phyloP scores from a whole-genome alignment of 2,329 filamentous ascomycete species.

The Purpureocillium takamizusanense region DNA sequence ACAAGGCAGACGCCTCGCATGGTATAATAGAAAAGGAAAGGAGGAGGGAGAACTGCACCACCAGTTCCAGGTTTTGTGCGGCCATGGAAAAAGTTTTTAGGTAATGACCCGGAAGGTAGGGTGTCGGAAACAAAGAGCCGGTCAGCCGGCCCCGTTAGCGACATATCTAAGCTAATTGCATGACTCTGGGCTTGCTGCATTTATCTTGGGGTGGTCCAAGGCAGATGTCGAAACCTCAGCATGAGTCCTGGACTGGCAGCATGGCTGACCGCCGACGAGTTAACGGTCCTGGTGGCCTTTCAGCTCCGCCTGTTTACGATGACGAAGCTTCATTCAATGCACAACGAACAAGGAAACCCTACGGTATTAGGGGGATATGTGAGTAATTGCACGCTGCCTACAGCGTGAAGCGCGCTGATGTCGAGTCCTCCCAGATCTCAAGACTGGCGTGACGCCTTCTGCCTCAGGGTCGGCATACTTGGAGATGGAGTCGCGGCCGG shows the following conservation, averaged over 20 bases:
- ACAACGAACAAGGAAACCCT: slow-evolving; percentile 45
- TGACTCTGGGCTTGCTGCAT: slow-evolving; percentile 3
- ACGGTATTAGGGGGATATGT: slow-evolving; percentile 58
- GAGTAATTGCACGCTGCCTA: slow-evolving; percentile 3
- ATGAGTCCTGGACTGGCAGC: background rate
- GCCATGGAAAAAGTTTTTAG: too few relatives aligned
- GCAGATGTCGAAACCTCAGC: too few relatives aligned
- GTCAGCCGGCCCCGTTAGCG: background rate
- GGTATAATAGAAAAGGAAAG: too few relatives aligned
- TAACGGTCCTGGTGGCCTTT: slow-evolving; percentile 77
- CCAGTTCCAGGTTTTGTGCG: too few relatives aligned
- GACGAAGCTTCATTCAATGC: slow-evolving; percentile 34
- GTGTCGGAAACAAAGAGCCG: background rate
- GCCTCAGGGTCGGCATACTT: slow-evolving; percentile 90
- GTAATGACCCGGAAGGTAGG: background rate
- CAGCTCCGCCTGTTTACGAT: slow-evolving; percentile 64
- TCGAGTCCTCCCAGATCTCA: slow-evolving; percentile 52
- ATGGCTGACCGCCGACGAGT: slow-evolving; percentile 85
- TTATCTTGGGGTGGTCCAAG: too few relatives aligned
- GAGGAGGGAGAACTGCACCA: too few relatives aligned
- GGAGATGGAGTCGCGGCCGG: slow-evolving; percentile 48
- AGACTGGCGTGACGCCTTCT: slow-evolving; percentile 85
- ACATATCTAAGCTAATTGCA: slow-evolving; percentile 1
- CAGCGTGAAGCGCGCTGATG: background rate
- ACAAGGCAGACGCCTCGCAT: too few relatives aligned